Base-by-base conservation (phyloP, 257 asterid species). In the Primulina huaijiensis region DNA sequence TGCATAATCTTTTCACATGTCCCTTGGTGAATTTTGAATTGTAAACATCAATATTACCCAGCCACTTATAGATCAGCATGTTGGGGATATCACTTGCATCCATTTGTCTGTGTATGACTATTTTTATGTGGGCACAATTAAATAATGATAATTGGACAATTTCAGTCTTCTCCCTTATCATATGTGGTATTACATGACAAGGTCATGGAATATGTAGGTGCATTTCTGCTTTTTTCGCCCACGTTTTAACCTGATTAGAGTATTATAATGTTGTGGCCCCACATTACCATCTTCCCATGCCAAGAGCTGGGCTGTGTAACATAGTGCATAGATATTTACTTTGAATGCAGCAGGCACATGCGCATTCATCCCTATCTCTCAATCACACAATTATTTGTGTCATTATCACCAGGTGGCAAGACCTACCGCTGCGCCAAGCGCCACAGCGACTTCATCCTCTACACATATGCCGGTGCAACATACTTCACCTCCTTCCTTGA, bases 381-480 rank as follows among this genome's bases (percentile, higher is more conserved):
- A 25, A 37, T 72, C 62, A 62, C 62, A 79, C 72, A 66, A 37
- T 64, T 67, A 66, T 29, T 77, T 62, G 63, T 69, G 59, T 80
- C 71, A 67, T 67, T 52, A 68, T 77, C 76, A 74, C 70, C 89
- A 90, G 94, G 87, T 83, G 57, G 55, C 79, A 16, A 82, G 76
- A 62, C 77, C 89, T 73, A 71, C 75, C 72, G 80, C 76, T 67
- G 79, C 88, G 70, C 72, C 89, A 72, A 81, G 69, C 53, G 60
- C 75, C 4, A 80, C 77, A 40, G 82, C 81, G 71, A 75, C 82
- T 43, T 72, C 93, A 66, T 79, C 92, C 14, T 76, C 92, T 69
- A 82, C 90, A 7, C 87, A 81, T 69, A 62, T 86, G 72, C 87
- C 90, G 52, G 85, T 82, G 65, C 90, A 81, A 21, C 92, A 82